Evolutionary conservation across 2,329 filamentous ascomycete species (phyloP).

Genomic region (Thelonectria rubi): DNA sequence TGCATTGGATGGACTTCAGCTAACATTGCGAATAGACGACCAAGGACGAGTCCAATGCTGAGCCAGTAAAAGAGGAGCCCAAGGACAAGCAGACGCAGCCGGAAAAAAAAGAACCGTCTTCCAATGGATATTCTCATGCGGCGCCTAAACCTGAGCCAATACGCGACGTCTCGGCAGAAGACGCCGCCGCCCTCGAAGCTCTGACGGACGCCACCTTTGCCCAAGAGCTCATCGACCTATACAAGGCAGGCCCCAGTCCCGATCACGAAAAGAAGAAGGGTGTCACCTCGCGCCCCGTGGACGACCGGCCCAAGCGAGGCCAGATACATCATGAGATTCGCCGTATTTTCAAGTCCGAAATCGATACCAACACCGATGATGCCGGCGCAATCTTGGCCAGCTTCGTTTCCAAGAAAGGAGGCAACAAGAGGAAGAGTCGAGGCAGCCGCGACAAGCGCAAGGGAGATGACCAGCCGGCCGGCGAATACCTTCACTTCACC

Average conservation of each 20-base stretch:
- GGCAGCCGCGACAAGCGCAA: constrained; percentile 35
- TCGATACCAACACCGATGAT: constrained; percentile 76
- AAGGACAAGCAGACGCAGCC: constrained; percentile 27
- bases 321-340: constrained; percentile 71
- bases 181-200: constrained; percentile 48
- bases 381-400: constrained; percentile 71
- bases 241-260: constrained; percentile 48
- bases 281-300: constrained; percentile 52
- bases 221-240: constrained; percentile 53
- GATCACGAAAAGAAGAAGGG: constrained; percentile 43
- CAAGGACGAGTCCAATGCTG: constrained; percentile 29
- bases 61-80: constrained; percentile 24
- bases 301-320: constrained; percentile 57
- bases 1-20: not conserved
- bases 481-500: constrained; percentile 88
- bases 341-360: constrained; percentile 78
- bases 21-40: constrained; percentile 27
- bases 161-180: constrained; percentile 45
- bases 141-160: constrained; percentile 31
- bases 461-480: constrained; percentile 54
- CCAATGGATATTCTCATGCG: constrained; percentile 32
- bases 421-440: constrained; percentile 42
- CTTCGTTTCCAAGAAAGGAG: constrained; percentile 60
- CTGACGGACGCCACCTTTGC: constrained; percentile 53
- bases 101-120: constrained; percentile 28